phyloP scores from a whole-genome alignment of 139 green algal species.

The Closterium sp. region DNA sequence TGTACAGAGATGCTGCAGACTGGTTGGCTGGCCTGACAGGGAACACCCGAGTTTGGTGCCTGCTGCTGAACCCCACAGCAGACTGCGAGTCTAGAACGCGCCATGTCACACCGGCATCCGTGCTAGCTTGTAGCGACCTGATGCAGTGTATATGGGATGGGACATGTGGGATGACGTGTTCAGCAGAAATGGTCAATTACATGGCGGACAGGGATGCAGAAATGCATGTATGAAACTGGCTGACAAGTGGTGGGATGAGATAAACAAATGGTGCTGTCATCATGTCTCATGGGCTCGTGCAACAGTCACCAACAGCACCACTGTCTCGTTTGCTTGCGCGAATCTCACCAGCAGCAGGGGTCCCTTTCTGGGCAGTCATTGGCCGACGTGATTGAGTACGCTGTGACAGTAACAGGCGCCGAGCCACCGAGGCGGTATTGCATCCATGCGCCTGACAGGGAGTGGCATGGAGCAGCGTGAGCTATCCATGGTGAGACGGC shows the following conservation, averaged over 20 bases:
- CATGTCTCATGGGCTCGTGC: no score
- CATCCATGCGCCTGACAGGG: not conserved
- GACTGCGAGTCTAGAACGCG: not conserved
- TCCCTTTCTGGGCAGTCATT: not conserved
- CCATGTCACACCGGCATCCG: not conserved
- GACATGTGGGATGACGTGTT: not conserved
- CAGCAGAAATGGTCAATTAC: not conserved
- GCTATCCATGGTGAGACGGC: no score
- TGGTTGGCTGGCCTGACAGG: not conserved
- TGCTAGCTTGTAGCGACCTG: not conserved
- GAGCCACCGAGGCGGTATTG: not conserved
- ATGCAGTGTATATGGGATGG: not conserved
- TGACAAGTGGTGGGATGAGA: no score
- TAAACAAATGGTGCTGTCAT: no score
- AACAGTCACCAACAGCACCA: no score
- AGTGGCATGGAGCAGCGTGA: no score
- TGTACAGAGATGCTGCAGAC: not conserved
- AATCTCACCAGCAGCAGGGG: not conserved
- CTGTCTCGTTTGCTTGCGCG: not conserved
- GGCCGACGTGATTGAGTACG: not conserved
- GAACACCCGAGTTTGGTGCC: not conserved
- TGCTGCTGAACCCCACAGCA: not conserved
- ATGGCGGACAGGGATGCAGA: no score
- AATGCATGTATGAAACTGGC: no score
- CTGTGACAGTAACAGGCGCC: not conserved